phyloP scores from a whole-genome alignment of 169 alveolate genomes.

The Plasmodium adleri region DNA sequence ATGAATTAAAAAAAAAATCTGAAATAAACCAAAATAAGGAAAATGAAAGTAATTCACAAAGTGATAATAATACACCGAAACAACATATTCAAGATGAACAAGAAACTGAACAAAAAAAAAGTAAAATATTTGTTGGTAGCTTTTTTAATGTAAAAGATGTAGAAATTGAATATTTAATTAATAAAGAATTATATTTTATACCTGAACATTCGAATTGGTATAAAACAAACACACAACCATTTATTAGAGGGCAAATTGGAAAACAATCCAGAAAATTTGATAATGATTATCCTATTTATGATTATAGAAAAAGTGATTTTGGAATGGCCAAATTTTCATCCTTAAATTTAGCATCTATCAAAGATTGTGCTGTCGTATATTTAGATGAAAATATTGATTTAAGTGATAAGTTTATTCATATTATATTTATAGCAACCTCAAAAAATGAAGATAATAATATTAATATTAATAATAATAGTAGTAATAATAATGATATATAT shows the following conservation, averaged over 20 bases:
- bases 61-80: background rate
- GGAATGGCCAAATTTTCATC: constrained; percentile 85
- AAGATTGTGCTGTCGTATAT: constrained; percentile 79
- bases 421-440: constrained; percentile 60
- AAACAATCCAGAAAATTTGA: constrained; percentile 81
- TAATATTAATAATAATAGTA: background rate
- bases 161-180: constrained; percentile 62
- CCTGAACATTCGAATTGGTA: constrained; percentile 83
- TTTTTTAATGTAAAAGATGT: constrained; percentile 77
- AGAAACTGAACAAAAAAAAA: constrained; percentile 38
- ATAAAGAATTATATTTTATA: constrained; percentile 75
- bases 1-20: constrained; percentile 12
- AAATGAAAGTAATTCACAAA: background rate
- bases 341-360: constrained; percentile 80
- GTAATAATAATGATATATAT: background rate
- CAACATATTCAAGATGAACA: constrained; percentile 1
- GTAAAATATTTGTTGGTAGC: constrained; percentile 78
- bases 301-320: constrained; percentile 82
- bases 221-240: constrained; percentile 80
- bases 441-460: constrained; percentile 39
- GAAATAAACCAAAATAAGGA: constrained; percentile 7
- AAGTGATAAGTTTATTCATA: constrained; percentile 32
- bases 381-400: constrained; percentile 72
- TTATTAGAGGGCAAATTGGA: constrained; percentile 82
- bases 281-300: constrained; percentile 80